Evolutionary conservation across 2,329 filamentous ascomycete species (phyloP), one percentile per base, ranked within the genome.

Genomic region (Beauveria rudraprayagi): DNA sequence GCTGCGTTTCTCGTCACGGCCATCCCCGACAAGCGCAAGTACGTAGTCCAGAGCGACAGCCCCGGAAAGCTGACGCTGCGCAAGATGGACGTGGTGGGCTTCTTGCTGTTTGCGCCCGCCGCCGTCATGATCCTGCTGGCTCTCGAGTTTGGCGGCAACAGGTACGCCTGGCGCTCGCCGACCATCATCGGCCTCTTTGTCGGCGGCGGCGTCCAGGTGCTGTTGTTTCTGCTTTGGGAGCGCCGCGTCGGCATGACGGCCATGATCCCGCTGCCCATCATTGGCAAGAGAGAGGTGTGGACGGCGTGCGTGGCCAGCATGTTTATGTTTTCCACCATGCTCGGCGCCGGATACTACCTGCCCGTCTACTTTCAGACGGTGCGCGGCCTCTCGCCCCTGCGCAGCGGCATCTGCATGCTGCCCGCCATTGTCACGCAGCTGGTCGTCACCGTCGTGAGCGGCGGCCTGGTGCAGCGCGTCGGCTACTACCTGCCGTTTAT

Each of bases 311-410:
- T 76, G 5, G 78, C 75, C 46, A 72, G 73, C 26, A 73, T 78
- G 37, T 73, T 78, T 59, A 72, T 80, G 19, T 75, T 76, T 16
- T 72, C 75, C 3, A 70, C 73, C 11, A 77, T 78, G 55, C 77
- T 81, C 62, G 65, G 80, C 1, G 69, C 76, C 1, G 68, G 79
- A 4, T 80, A 77, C 70, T 80, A 79, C 63, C 69, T 81, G 5
- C 79, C 80, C 1, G 73, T 82, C 62, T 82, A 80, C 72, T 81
- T 83, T 68, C 78, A 83, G 69, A 73, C 75, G 37, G 73, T 82
- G 63, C 75, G 74, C 62, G 72, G 66, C 34, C 62, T 65, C 3
- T 65, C 69, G 4, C 69, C 70, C 3, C 66, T 72, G 24, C 63
- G 60, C 19, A 70, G 69, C 30, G 70, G 70, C 48, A 65, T 72